Conservation (phyloP, 352 stramenopile species). For the Thraustochytrium striatum region DNA sequence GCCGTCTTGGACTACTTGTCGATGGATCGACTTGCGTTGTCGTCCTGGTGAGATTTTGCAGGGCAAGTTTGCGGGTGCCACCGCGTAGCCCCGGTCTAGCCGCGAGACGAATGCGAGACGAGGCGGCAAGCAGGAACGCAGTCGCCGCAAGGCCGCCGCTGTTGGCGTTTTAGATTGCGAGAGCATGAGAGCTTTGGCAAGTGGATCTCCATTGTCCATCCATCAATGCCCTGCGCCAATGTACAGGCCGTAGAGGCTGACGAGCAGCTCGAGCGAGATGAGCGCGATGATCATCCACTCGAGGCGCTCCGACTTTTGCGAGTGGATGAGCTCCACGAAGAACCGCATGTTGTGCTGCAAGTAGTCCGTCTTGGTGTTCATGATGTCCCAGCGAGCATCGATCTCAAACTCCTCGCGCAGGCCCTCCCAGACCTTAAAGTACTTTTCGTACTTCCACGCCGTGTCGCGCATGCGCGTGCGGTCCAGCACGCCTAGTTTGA, state of each 20-base stretch:
- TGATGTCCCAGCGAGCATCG: slow-evolving; percentile 86
- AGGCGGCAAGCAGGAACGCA: no score
- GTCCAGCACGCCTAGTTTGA: slow-evolving; percentile 91
- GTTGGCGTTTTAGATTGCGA: no score
- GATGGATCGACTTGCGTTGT: no score
- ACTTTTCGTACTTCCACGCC: slow-evolving; percentile 89
- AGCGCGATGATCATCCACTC: slow-evolving; percentile 98
- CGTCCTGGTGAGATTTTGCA: no score
- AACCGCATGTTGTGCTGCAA: slow-evolving; percentile 98
- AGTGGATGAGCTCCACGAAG: slow-evolving; percentile 93
- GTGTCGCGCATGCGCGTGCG: slow-evolving; percentile 80
- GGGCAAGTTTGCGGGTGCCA: no score
- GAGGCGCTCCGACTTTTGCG: slow-evolving; percentile 85
- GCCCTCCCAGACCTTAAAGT: slow-evolving; percentile 76
- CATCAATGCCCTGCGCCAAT: slow-evolving; percentile 15
- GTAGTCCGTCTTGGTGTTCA: slow-evolving; percentile 94
- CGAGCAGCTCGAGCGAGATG: slow-evolving; percentile 85
- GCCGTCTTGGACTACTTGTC: no score
- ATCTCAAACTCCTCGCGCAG: slow-evolving; percentile 73
- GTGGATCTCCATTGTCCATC: no score
- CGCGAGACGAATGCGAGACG: no score
- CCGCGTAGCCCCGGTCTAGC: no score
- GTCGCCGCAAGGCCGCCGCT: no score
- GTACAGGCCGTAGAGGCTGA: slow-evolving; percentile 73
- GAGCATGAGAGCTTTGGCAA: no score